A percentile compares a stretch with the other conserved stretches of the same genome.
These are phyloP conservation scores for Euphorbia tirucalli DNA, from an alignment of 345 rosid species.

Conservation along the genomic window DNA sequence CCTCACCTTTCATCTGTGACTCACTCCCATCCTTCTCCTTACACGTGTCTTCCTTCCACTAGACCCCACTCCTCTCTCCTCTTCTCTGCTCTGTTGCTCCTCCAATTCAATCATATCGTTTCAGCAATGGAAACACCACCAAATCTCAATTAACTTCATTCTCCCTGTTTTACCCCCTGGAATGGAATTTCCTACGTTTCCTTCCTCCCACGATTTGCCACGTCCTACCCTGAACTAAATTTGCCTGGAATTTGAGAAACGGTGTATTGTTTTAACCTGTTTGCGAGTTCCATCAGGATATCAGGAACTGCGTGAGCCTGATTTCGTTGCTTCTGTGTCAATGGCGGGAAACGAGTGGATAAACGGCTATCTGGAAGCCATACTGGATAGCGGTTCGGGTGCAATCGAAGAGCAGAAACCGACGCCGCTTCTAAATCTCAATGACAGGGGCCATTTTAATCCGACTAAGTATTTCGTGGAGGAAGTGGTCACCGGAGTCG, in stretches of 20 bases:
- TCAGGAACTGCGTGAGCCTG: no score
- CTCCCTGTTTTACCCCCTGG: not conserved
- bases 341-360: slow-evolving; percentile 99
- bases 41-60: slow-evolving; percentile 24
- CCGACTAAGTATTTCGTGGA: slow-evolving; percentile 91
- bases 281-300: not conserved
- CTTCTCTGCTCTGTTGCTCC: not conserved
- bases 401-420: slow-evolving; percentile 59
- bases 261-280: not conserved
- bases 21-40: not conserved
- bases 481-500: slow-evolving; percentile 91
- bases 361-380: slow-evolving; percentile 93
- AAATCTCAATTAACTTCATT: not conserved
- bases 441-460: slow-evolving; percentile 61
- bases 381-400: slow-evolving; percentile 66
- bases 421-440: slow-evolving; percentile 31
- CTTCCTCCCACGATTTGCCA: not conserved
- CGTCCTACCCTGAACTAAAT: not conserved
- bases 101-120: not conserved
- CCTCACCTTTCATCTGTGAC: slow-evolving; percentile 1
- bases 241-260: not conserved
- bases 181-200: not conserved
- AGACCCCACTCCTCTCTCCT: slow-evolving; percentile 8
- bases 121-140: not conserved
- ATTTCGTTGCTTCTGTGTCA: not conserved